Base-by-base conservation (phyloP, 2,329 filamentous ascomycete species). In the Aspergillus clavatus region DNA sequence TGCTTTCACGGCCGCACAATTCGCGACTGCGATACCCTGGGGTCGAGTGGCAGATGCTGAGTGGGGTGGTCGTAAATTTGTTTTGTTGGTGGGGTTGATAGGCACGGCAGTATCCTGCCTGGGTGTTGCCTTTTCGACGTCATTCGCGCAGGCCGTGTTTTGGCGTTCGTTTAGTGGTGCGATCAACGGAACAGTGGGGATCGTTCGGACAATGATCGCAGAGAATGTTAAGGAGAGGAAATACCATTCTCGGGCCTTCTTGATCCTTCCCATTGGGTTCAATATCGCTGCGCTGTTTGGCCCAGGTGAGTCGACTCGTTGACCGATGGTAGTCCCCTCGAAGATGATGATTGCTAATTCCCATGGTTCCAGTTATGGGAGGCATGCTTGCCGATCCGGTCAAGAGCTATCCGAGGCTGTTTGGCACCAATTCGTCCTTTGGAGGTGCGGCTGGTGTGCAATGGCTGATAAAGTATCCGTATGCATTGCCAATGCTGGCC, bases 1-100 rank as follows among this genome's bases (percentile, higher is more conserved):
- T 14, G 83, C 82, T 19, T 93, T 93, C 63, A 89, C 85, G 0
- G 83, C 82, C 0, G 83, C 85, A 0, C 88, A 95, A 62, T 89
- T 90, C 62, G 66, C 86, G 29, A 93, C 88, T 0, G 87, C 87
- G 10, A 84, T 94, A 67, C 63, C 87, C 31, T 94, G 88, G 88
- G 88, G 87, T 0, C 76, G 83, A 0, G 71, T 88, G 2, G 77
- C 79, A 0, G 79, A 82, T 56, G 82, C 84, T 1, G 77, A 79
- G 42, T 73, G 70, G 47, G 75, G 76, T 38, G 89, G 89, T 1
- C 78, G 89, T 35, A 94, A 93, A 65, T 80, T 78, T 5, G 86
- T 91, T 11, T 72, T 95, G 29, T 71, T 93, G 47, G 80, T 93
- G 39, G 87, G 89, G 0, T 67, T 95, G 19, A 50, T 81, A 0